phyloP scores from a whole-genome alignment of 2,329 filamentous ascomycete genomes.

The Teratosphaeriaceae sp. region DNA sequence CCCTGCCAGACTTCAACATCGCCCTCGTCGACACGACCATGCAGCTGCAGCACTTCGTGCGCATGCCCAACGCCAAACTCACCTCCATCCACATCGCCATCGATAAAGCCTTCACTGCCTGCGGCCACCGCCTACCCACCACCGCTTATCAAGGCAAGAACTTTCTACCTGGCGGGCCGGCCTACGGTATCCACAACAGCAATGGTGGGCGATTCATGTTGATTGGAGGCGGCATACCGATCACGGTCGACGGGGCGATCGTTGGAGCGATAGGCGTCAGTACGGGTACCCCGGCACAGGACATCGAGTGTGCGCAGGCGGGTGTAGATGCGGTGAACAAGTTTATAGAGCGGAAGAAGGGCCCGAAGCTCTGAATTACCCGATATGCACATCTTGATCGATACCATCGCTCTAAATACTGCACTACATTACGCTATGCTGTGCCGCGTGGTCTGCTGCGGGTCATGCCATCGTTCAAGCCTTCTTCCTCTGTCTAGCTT shows the following conservation, averaged over 20 bases:
- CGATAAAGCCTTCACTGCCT: constrained; percentile 54
- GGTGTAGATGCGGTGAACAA: constrained; percentile 44
- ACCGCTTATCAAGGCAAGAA: constrained; percentile 41
- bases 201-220: constrained; percentile 50
- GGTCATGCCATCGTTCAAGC: constrained; percentile 8
- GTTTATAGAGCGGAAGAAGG: constrained; percentile 28
- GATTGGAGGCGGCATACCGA: constrained; percentile 49
- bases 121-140: constrained; percentile 47
- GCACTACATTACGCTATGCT: constrained; percentile 6
- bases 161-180: constrained; percentile 47
- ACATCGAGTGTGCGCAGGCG: constrained; percentile 46
- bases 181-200: constrained; percentile 46
- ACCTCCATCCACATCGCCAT: constrained; percentile 58
- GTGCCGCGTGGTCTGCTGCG: not conserved
- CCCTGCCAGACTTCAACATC: constrained; percentile 47
- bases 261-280: constrained; percentile 50
- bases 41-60: constrained; percentile 42
- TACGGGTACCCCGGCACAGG: constrained; percentile 49
- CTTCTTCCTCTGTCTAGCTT: constrained; percentile 34
- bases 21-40: constrained; percentile 41
- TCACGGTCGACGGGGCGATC: constrained; percentile 43
- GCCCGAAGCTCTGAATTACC: constrained; percentile 34
- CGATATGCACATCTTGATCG: no score
- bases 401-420: no score
- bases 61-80: constrained; percentile 44